Evolutionary conservation across 805 yeast genomes (phyloP).

Genomic region (Wickerhamomyces canadensis): DNA sequence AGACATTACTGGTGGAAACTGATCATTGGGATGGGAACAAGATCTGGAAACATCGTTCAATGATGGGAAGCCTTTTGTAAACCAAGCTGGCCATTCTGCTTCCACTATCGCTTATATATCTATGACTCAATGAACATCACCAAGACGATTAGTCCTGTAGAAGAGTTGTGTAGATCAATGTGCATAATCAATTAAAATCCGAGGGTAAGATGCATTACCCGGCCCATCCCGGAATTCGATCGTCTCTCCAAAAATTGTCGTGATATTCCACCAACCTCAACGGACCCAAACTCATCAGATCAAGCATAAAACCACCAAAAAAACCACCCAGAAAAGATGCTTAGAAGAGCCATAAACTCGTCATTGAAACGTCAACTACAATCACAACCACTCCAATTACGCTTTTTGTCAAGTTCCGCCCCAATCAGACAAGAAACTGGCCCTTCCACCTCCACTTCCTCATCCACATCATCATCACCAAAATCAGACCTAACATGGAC

Average conservation of each 20-base stretch:
- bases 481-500: constrained; percentile 55
- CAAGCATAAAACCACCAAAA: too few species aligned
- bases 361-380: background rate
- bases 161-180: too few species aligned
- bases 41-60: constrained; percentile 21
- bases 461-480: constrained; percentile 3
- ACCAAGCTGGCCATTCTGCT: too few species aligned
- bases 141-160: too few species aligned
- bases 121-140: too few species aligned
- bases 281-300: too few species aligned
- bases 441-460: background rate
- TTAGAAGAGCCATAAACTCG: constrained; percentile 1
- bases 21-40: constrained; percentile 13
- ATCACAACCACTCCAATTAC: background rate
- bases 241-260: too few species aligned
- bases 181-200: too few species aligned
- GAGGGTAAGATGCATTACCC: too few species aligned
- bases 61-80: constrained; percentile 9
- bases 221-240: too few species aligned
- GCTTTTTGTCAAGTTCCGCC: background rate
- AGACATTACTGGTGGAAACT: constrained; percentile 23
- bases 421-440: background rate
- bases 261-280: too few species aligned
- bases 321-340: background rate
- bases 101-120: too few species aligned